Base-by-base conservation (phyloP, 495 filamentous ascomycete species). In the Xylaria bambusicola region DNA sequence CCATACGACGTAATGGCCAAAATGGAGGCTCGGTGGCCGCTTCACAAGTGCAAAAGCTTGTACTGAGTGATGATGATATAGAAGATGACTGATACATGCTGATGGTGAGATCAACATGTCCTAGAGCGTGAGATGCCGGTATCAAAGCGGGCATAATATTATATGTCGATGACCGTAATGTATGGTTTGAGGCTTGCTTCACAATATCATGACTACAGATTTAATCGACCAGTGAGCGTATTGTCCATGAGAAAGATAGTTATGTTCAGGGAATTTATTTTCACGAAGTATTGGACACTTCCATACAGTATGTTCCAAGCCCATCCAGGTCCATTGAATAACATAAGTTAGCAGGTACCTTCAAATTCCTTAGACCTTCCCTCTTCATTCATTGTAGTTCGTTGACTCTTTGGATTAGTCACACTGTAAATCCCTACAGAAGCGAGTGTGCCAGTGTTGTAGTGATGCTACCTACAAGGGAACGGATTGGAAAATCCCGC, bases 21-120 rank as follows among this genome's bases (percentile, higher is more conserved):
- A 42, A 45, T 20, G 61, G 41, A 53, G 55, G 58, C 33, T 24
- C 64, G 59, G 33, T 58, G 64, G 36, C 64, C 63, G 21, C 61
- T 26, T 62, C 72, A 3, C 73, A 78, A 18, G 78, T 83, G 44
- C 82, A 86, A 71, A 87, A 85, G 51, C 69, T 96, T 57, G 83
- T 92, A 52, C 75, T 98, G 42, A 92, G 88, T 66, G 93, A 98
- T 70, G 94, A 98, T 79, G 94, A 98, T 80, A 98, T 98, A 73
- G 91, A 92, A 73, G 93, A 97, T 75, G 84, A 88, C 68, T 83
- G 65, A 73, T 60, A 21, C 20, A 36, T 52, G 48, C n/a, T 17
- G 23, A 40, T 40, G 26, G 17, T 35, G 33, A 27, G 13, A 48
- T 48, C 20, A 27, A 31, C 24, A 33, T 24, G 27, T 38, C 26